Base-by-base conservation (phyloP, 805 yeast genomes). In the Teunomyces panamensis region DNA sequence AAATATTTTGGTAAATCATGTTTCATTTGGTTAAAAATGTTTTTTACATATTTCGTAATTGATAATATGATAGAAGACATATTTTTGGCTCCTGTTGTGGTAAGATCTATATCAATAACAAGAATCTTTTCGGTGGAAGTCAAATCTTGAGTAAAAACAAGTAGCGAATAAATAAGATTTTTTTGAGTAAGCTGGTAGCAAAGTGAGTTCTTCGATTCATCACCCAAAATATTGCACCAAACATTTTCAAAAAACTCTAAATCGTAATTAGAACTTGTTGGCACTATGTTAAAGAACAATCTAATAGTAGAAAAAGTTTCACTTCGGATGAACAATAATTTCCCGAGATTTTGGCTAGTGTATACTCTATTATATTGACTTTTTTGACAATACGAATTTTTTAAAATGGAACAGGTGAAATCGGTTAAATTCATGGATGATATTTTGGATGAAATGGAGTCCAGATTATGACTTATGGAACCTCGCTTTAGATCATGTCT, bases 151-250 rank as follows among this genome's bases (percentile, higher is more conserved):
- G 65, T 56, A 49, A 64, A 79, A 0, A 84, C 79, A 35, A 59
- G 56, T 2, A 80, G 63, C 0, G 65, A 58, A 1, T 70, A 61
- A 10, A 71, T 69, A 49, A 63, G 71, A 16, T 65, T 74, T 34
- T 54, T 29, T 4, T 50, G 43, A 16, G 64, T 65, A 8, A 83
- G 62, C 13, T 55, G 57, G 4, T 71, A 61, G 50, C 76, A 75
- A 5, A 85, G 57, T 0, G 89, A 78, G 0, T 75, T 76, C 1
- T 53, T 47, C 4, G 81, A 64, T 63, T 86, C 92, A 59, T 81
- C 83, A 1, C 92, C 92, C 43, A 84, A 63, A 0, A 85, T 45
- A 42, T 78, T 77, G 46, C 81, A 73, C 84, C 89, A 81, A 3
- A 74, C 60, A 9, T 62, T 62, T 28, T 68, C 63, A 39, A 67